Evolutionary conservation across 225 moss, liverwort and hornwort species (phyloP).

Genomic region (Polytrichum commune): DNA sequence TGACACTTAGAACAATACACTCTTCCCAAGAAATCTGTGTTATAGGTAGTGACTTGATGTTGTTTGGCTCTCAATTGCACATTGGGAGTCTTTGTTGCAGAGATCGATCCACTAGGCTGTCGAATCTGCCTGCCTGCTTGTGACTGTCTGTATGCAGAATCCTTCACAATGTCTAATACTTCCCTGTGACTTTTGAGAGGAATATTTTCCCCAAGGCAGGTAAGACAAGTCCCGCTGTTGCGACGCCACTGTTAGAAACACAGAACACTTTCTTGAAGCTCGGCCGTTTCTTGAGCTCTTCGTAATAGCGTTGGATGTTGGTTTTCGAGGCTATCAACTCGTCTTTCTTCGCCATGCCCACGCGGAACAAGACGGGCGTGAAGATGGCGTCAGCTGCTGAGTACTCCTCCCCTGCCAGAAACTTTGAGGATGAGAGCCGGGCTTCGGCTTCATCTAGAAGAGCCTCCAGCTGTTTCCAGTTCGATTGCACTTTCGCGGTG

Average conservation of each 20-base stretch:
- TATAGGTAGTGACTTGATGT: too few species aligned
- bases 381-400: conserved; percentile 49
- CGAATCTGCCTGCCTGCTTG: too few species aligned
- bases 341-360: conserved; percentile 36
- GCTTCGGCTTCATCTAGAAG: conserved; percentile 63
- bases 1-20: too few species aligned
- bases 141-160: too few species aligned
- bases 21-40: too few species aligned
- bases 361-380: conserved; percentile 37
- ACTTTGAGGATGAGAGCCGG: conserved; percentile 32
- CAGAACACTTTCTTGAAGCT: conserved; percentile 60
- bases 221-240: conserved; percentile 24
- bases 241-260: conserved; percentile 45
- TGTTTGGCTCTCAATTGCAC: too few species aligned
- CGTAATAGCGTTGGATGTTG: conserved; percentile 38
- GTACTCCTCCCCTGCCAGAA: conserved; percentile 53
- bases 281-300: conserved; percentile 44
- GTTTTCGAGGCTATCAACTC: conserved; percentile 29
- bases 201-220: conserved; percentile 63
- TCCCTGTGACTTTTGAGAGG: conserved; percentile 58
- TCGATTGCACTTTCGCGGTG: conserved; percentile 29
- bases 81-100: too few species aligned
- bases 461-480: conserved; percentile 37
- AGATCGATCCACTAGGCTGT: too few species aligned
- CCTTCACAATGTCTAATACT: conserved; percentile 27